A percentile compares a stretch with the other conserved stretches of the same genome.
Conservation (phyloP, 129 eudicot genomes). For the Centrapalus pauciflorus region DNA sequence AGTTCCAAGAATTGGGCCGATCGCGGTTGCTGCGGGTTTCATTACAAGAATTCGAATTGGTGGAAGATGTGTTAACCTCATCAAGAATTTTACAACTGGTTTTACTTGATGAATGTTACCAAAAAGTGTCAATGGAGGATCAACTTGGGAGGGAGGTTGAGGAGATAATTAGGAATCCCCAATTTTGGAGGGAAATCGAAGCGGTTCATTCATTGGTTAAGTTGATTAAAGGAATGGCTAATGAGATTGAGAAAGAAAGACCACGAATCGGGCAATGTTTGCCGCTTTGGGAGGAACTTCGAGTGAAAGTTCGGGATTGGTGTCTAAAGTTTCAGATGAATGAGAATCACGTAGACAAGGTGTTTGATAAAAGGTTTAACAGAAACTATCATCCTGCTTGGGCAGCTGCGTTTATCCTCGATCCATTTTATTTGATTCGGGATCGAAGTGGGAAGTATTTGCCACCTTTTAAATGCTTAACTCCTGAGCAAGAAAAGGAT, state of each 20-base stretch:
- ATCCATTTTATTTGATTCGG: constrained; percentile 64
- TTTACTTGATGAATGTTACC: constrained; percentile 60
- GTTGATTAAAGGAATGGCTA: constrained; percentile 52
- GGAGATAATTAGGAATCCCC: constrained; percentile 58
- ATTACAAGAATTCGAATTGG: constrained; percentile 36
- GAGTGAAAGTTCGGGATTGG: constrained; percentile 66
- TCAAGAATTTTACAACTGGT: constrained; percentile 66
- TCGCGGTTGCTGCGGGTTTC: constrained; percentile 59
- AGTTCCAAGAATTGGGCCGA: constrained; percentile 63
- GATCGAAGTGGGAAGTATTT: constrained; percentile 82
- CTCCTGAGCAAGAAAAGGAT: constrained; percentile 79
- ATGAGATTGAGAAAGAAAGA: constrained; percentile 63
- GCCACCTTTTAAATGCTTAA: constrained; percentile 79
- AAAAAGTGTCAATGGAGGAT: constrained; percentile 50
- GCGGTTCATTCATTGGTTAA: constrained; percentile 67
- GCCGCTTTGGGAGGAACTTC: constrained; percentile 83
- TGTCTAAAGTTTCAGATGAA: constrained; percentile 58
- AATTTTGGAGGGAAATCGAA: constrained; percentile 79
- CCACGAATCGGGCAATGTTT: constrained; percentile 84
- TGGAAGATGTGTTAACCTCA: constrained; percentile 66
- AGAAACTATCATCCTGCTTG: constrained; percentile 88
- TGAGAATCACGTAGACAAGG: constrained; percentile 52
- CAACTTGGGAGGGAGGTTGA: constrained; percentile 54
- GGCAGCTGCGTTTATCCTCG: constrained; percentile 94
- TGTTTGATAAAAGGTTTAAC: constrained; percentile 65